Base-by-base conservation (phyloP, 495 filamentous ascomycete genomes). In the Penicillium cosmopolitanum region DNA sequence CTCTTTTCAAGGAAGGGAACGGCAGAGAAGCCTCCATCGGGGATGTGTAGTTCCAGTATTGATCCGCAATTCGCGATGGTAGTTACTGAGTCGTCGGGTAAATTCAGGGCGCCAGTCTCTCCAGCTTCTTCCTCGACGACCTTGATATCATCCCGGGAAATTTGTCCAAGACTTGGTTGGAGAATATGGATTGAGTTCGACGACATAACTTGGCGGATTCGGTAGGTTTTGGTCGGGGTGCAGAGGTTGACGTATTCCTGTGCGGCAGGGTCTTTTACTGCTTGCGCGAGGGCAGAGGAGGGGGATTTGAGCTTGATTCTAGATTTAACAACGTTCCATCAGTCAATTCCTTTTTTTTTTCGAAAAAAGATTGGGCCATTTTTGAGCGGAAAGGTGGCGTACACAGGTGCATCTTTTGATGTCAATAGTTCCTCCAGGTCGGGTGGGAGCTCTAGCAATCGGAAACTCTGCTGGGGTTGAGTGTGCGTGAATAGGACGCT, bases 121-220 rank as follows among this genome's bases (percentile, higher is more conserved):
- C 48, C 63, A 34, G 53, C 62, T 8, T 66, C 63, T 21, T 61
- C 65, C 57, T 64, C 68, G 35, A 73, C 63, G 53, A 73, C 66
- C 38, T 67, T 69, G 43, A 74, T 72, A 53, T 75, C 70, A 13
- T 62, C 66, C 8, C 56, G 54, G 18, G 72, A 60, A 47, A 69
- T 68, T 3, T 62, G 55, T 12, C 66, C 70, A 4, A 62, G 64
- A 46, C 78, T 80, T n/a, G 91, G 82, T 31, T 79, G 71, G 28
- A 91, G 77, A 8, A 96, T 68, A 71, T 91, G 89, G 36, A 96
- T 75, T 6, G 89, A 88, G 69, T 97, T 97, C 15, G 92, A 96
- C 0, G 92, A 94, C 67, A 94, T 92, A 61, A 96, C 92, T 72
- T 96, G 92, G 18, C 90, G 90, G 51, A 96, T 80, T 33, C 85